These are phyloP conservation scores for Harringtonia lauricola DNA, from an alignment of 2,329 filamentous ascomycete species.

Conservation along the genomic window DNA sequence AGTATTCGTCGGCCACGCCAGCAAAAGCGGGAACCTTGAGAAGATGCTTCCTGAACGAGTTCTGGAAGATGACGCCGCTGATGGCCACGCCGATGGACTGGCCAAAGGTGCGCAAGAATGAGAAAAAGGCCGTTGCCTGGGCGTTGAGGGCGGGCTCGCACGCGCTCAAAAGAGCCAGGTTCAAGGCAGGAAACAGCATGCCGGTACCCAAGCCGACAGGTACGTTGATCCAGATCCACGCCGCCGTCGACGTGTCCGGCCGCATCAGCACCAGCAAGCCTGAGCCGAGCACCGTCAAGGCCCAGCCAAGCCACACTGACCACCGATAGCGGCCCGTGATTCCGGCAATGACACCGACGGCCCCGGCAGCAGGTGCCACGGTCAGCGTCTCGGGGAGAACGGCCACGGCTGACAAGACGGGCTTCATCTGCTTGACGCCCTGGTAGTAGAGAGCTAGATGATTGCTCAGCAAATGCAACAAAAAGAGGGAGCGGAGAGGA, in stretches of 20 bases:
- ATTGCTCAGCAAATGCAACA: background rate
- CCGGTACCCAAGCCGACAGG: slow-evolving; percentile 25
- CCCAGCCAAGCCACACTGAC: slow-evolving; percentile 17
- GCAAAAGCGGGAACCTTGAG: slow-evolving; percentile 7
- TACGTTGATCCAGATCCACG: slow-evolving; percentile 25
- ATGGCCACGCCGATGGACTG: slow-evolving; percentile 30
- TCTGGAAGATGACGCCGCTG: slow-evolving; percentile 29
- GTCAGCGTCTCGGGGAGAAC: slow-evolving; percentile 17
- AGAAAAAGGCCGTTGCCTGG: slow-evolving; percentile 27
- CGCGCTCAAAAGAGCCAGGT: slow-evolving; percentile 27
- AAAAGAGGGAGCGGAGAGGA: background rate
- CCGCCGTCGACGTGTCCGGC: slow-evolving; percentile 12
- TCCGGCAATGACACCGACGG: slow-evolving; percentile 11
- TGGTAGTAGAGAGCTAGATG: slow-evolving; percentile 12
- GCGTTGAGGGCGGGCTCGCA: slow-evolving; percentile 24
- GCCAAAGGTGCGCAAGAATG: slow-evolving; percentile 28
- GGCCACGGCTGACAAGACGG: slow-evolving; percentile 18
- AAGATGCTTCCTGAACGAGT: slow-evolving; percentile 14
- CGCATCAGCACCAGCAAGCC: slow-evolving; percentile 13
- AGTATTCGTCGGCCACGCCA: slow-evolving; percentile 28
- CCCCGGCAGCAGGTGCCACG: slow-evolving; percentile 12
- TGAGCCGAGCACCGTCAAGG: slow-evolving; percentile 15
- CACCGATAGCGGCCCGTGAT: slow-evolving; percentile 19
- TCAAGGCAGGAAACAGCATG: slow-evolving; percentile 26
- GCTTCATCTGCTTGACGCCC: slow-evolving; percentile 20